Conservation (phyloP, 805 yeast species). For the Candida khao-thaluensis region DNA sequence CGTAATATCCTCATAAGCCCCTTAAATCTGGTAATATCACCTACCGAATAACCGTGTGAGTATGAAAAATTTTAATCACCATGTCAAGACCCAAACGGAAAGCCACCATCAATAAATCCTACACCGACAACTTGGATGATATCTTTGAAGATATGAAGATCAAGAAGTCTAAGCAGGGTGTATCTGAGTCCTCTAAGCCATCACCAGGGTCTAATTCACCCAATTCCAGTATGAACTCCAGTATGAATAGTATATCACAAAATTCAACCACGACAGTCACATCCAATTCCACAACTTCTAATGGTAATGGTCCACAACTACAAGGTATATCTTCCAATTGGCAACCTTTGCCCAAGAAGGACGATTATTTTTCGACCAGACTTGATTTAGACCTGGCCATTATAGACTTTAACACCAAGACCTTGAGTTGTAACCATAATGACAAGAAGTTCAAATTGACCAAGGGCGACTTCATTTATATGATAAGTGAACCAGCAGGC, state of each 20-base stretch:
- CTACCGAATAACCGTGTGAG: too few species aligned
- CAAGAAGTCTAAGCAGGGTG: conserved; percentile 3
- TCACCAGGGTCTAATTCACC: not conserved
- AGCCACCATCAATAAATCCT: conserved; percentile 37
- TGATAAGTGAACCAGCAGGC: conserved; percentile 90
- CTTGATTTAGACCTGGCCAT: conserved; percentile 43
- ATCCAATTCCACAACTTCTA: not conserved
- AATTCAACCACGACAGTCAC: not conserved
- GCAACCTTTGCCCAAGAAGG: conserved; percentile 43
- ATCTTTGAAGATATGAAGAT: conserved; percentile 20
- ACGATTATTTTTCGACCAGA: conserved; percentile 43
- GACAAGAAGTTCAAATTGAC: conserved; percentile 24
- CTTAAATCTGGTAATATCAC: too few species aligned
- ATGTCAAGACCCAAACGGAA: conserved; percentile 34
- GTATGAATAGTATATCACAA: not conserved
- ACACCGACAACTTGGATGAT: conserved; percentile 32
- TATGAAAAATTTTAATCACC: conserved; percentile 11
- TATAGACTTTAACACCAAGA: conserved; percentile 37
- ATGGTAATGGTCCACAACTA: not conserved
- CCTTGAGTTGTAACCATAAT: conserved; percentile 25
- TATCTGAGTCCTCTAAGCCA: not conserved
- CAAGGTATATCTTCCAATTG: conserved; percentile 38
- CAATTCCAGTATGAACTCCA: not conserved
- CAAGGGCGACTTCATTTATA: conserved; percentile 70
- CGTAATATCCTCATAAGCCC: too few species aligned